These are phyloP conservation scores for Candida tibetensis DNA, from an alignment of 805 yeast genomes.

Conservation along the genomic window DNA sequence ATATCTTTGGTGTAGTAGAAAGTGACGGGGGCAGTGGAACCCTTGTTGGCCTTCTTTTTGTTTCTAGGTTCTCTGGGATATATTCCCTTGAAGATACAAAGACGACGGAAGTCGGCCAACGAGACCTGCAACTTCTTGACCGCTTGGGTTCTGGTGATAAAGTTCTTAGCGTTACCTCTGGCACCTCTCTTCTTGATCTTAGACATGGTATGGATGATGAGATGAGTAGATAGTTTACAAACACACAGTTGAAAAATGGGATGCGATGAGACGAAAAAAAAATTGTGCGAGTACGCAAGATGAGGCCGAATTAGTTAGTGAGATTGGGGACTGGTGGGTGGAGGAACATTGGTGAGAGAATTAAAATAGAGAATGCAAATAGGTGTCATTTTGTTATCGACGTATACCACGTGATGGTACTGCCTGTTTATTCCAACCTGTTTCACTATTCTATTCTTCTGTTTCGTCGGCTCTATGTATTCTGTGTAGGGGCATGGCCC, in stretches of 20 bases:
- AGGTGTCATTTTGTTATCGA: no score
- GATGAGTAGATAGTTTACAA: no score
- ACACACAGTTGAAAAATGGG: slow-evolving; percentile 3
- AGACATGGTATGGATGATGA: slow-evolving; percentile 37
- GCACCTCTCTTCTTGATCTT: slow-evolving; percentile 80
- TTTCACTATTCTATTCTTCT: no score
- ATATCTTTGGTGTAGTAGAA: slow-evolving; percentile 93
- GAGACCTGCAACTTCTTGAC: slow-evolving; percentile 88
- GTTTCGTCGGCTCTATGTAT: no score
- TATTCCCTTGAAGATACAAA: slow-evolving; percentile 96
- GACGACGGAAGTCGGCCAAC: slow-evolving; percentile 92
- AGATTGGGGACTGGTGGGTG: no score
- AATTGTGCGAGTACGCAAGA: slow-evolving; percentile 8
- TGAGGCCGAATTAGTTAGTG: no score
- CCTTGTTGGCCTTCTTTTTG: slow-evolving; percentile 95
- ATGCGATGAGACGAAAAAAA: slow-evolving; percentile 12
- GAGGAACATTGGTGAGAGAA: no score
- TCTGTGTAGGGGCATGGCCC: no score
- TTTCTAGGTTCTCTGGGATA: slow-evolving; percentile 96
- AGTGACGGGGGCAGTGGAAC: slow-evolving; percentile 94
- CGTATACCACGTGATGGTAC: no score
- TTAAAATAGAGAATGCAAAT: no score
- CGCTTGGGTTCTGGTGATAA: slow-evolving; percentile 92
- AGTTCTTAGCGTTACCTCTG: slow-evolving; percentile 87
- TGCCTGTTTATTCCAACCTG: no score